Base-by-base conservation (phyloP, 495 filamentous ascomycete species). In the Podospora pseudoanserina region DNA sequence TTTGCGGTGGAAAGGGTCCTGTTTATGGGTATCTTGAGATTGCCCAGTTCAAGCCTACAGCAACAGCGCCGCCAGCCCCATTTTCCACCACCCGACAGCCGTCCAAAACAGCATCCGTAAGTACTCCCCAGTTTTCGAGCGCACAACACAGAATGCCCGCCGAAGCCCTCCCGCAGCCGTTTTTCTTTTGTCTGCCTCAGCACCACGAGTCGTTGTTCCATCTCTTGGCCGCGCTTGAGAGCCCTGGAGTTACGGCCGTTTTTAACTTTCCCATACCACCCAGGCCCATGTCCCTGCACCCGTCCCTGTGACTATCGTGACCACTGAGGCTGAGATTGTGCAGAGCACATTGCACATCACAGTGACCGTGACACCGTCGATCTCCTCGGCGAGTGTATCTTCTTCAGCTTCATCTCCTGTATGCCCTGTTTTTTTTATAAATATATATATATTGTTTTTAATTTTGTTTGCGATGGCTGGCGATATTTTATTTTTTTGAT, bases 1-100 rank as follows among this genome's bases (percentile, higher is more conserved):
- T 60, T 5, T 85, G 82, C 68, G 82, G 82, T 64, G 80, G 74
- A 13, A 60, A 73, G 30, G 74, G 71, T 23, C 23, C 23, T 18
- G 28, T 78, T 53, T 84, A 63, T 68, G 81, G 79, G 44, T 84
- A 84, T 60, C 75, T 84, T 63, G 32, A 69, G 4, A 64, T 80
- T 11, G 63, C 27, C 1, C 72, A 70, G 18, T 44, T 59, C 32
- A 32, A 23, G 15, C 76, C 78, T 9, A 68, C 77, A 0, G 78
- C 77, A 23, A 81, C 77, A 18, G 71, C 73, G 0, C 28, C 65
- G 9, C 18, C 71, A 11, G 71, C 65, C 9, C 1, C 49, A 18
- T 13, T 54, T 28, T 16, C 60, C 26, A 66, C 64, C 7, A 54
- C 65, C 2, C 27, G 53, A 23, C 26, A 34, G 6, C 23, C 71